A percentile compares a stretch with the other conserved stretches of the same genome.
Evolutionary conservation across 768 basidiomycete species (phyloP).

Genomic region (Boletus speciosus): DNA sequence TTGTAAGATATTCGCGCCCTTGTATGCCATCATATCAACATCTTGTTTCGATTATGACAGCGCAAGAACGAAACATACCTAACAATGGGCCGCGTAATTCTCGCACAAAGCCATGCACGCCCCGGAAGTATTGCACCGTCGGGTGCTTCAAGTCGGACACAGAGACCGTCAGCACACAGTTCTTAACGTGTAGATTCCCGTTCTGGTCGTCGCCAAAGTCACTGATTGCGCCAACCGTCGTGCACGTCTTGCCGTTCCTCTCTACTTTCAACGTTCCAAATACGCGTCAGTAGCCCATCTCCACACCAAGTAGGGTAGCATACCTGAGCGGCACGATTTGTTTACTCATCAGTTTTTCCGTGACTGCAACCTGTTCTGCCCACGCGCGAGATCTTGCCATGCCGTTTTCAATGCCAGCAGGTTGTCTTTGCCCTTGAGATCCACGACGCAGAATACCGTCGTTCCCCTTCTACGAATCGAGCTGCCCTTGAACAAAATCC

Average conservation of each 20-base stretch:
- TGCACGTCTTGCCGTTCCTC: background rate
- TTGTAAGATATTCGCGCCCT: slow-evolving; percentile 19
- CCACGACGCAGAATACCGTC: slow-evolving; percentile 2
- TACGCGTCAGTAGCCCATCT: background rate
- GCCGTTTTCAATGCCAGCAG: background rate
- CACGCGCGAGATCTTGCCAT: slow-evolving; percentile 6
- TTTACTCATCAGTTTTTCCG: background rate
- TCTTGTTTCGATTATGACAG: background rate
- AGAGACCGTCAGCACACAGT: background rate
- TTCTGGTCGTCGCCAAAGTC: background rate
- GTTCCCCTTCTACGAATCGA: slow-evolving; percentile 14
- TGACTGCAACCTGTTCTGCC: background rate
- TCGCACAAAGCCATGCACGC: slow-evolving; percentile 18
- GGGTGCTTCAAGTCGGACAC: slow-evolving; percentile 7
- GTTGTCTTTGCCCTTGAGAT: background rate
- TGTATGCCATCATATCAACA: background rate
- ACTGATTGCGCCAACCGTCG: slow-evolving; percentile 5
- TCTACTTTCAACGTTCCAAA: background rate
- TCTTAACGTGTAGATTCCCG: background rate
- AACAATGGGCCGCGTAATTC: slow-evolving; percentile 11
- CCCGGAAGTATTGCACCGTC: slow-evolving; percentile 12
- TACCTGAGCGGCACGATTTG: background rate
- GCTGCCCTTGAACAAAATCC: slow-evolving; percentile 2
- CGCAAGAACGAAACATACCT: background rate
- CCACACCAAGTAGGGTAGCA: too few relatives aligned